Evolutionary conservation across 164 flowering plant species (phyloP).

Genomic region (Chimonanthus praecox): DNA sequence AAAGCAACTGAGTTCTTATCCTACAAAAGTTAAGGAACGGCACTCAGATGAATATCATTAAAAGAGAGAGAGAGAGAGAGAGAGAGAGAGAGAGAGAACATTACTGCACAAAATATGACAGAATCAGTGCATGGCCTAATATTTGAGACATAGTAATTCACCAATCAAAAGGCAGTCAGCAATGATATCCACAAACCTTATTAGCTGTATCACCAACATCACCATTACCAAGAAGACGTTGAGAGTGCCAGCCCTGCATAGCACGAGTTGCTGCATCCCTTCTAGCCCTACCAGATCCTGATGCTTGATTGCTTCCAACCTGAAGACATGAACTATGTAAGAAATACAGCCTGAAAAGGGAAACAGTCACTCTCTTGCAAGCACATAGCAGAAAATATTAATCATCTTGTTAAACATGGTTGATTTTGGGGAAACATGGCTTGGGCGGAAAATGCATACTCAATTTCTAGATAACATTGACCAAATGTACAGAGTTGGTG

Average conservation of each 20-base stretch:
- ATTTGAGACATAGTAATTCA: too few relatives aligned
- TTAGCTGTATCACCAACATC: slow-evolving; percentile 76
- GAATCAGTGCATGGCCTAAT: neutral
- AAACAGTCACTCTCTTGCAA: neutral
- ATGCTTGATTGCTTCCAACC: slow-evolving; percentile 38
- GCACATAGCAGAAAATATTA: neutral
- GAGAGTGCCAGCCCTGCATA: slow-evolving; percentile 95
- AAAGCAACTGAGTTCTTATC: slow-evolving; percentile 46
- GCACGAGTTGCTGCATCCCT: slow-evolving; percentile 98
- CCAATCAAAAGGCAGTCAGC: too few relatives aligned
- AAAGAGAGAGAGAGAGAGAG: neutral
- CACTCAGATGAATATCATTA: neutral
- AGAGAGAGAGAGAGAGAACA: neutral
- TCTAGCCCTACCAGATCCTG: slow-evolving; percentile 73
- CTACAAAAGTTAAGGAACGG: slow-evolving; percentile 26
- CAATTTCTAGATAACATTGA: too few relatives aligned
- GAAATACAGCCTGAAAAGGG: neutral
- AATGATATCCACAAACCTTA: slow-evolving; percentile 43
- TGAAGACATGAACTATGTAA: slow-evolving; percentile 10
- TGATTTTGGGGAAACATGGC: too few relatives aligned
- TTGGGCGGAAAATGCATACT: too few relatives aligned
- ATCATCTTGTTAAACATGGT: neutral
- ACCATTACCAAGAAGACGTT: slow-evolving; percentile 73
- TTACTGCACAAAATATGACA: neutral
- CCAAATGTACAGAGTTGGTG: too few relatives aligned